These are phyloP conservation scores for Bonia amplexicaulis DNA, from an alignment of 176 grass and related monocot species.

Conservation along the genomic window DNA sequence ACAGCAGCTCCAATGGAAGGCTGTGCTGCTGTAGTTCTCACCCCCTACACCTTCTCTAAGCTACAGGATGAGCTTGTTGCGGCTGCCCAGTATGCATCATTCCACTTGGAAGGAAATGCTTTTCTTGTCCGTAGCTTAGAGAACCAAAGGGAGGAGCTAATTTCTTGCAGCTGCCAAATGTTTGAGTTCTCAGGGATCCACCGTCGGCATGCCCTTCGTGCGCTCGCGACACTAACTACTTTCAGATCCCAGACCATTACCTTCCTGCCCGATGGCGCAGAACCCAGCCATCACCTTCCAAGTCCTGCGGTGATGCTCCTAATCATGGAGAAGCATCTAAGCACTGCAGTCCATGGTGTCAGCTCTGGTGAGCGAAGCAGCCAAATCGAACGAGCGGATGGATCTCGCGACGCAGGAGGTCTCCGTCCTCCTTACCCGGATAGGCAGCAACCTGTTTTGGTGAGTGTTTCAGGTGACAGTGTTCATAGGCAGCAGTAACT, in stretches of 20 bases:
- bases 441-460: conserved; percentile 28
- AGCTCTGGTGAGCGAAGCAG: conserved; percentile 47
- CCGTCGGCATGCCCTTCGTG: conserved; percentile 51
- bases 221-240: conserved; percentile 54
- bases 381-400: conserved; percentile 57
- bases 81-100: conserved; percentile 43
- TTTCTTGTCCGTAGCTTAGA: conserved; percentile 67
- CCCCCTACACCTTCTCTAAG: conserved; percentile 49
- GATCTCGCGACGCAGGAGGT: conserved; percentile 55
- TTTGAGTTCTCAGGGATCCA: conserved; percentile 60
- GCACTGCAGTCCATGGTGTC: conserved; percentile 50
- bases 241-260: conserved; percentile 61
- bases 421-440: conserved; percentile 34
- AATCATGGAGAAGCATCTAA: conserved; percentile 14
- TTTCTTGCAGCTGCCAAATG: conserved; percentile 70
- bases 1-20: conserved; percentile 65
- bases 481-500: neutral
- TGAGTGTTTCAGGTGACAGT: conserved; percentile 18
- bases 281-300: conserved; percentile 18
- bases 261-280: conserved; percentile 49
- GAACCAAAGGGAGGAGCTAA: conserved; percentile 49
- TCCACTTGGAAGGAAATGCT: conserved; percentile 39
- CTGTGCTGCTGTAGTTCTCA: conserved; percentile 55
- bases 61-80: conserved; percentile 67
- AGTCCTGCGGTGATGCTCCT: conserved; percentile 1